Evolutionary conservation across 2,329 filamentous ascomycete genomes (phyloP).

Genomic region (Cryphonectria radicalis): DNA sequence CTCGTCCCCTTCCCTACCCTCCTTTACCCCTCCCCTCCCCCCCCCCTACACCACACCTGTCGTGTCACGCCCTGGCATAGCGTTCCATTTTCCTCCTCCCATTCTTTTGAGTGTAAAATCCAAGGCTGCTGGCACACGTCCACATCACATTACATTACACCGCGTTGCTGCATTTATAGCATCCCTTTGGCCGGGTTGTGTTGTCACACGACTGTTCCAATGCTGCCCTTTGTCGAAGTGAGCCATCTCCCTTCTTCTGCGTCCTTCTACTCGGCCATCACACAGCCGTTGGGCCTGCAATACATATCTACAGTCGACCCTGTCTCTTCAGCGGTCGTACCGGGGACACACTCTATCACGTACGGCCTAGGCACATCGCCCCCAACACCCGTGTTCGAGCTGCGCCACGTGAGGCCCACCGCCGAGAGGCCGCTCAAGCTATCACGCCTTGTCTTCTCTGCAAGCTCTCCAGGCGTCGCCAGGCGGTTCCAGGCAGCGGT

Average conservation of each 20-base stretch:
- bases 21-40: background rate
- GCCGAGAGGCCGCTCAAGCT: slow-evolving; percentile 46
- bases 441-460: slow-evolving; percentile 67
- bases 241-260: slow-evolving; percentile 77
- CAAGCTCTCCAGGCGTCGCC: slow-evolving; percentile 67
- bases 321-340: slow-evolving; percentile 26
- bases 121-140: slow-evolving; percentile 8
- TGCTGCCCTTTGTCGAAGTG: slow-evolving; percentile 64
- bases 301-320: slow-evolving; percentile 56
- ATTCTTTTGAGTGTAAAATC: background rate
- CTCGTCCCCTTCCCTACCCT: background rate
- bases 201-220: slow-evolving; percentile 34
- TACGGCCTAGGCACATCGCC: slow-evolving; percentile 44
- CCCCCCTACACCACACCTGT: background rate
- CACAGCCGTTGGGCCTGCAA: slow-evolving; percentile 77
- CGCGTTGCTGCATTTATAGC: slow-evolving; percentile 15
- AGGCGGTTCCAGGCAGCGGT: slow-evolving; percentile 73
- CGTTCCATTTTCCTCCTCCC: slow-evolving; percentile 4
- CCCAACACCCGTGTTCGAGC: slow-evolving; percentile 48
- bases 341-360: slow-evolving; percentile 43
- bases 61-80: slow-evolving; percentile 15
- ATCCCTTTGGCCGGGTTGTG: slow-evolving; percentile 16
- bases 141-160: slow-evolving; percentile 8
- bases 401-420: slow-evolving; percentile 46
- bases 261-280: slow-evolving; percentile 81